Conservation (phyloP, 768 basidiomycete species). For the Suillus cothurnatus region DNA sequence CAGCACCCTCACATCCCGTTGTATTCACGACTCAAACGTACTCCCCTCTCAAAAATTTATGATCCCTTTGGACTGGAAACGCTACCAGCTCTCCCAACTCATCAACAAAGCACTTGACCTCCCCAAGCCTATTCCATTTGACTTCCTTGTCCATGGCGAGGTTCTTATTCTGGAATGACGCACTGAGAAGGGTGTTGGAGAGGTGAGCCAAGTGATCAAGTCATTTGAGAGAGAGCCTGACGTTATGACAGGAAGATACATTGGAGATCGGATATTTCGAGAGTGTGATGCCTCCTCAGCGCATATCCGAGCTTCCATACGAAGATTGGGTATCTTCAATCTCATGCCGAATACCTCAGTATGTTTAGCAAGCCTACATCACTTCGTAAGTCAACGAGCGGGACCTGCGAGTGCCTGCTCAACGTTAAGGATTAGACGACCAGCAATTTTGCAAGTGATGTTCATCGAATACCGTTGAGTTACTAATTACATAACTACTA, state of each 20-base stretch:
- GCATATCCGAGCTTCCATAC: conserved; percentile 76
- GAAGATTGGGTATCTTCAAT: conserved; percentile 95
- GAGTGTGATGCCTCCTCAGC: conserved; percentile 84
- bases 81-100: conserved; percentile 96
- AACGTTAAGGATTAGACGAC: too few relatives aligned
- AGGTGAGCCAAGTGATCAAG: conserved; percentile 46
- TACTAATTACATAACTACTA: too few relatives aligned
- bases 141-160: conserved; percentile 87
- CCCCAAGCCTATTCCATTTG: conserved; percentile 80
- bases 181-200: conserved; percentile 64
- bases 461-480: too few relatives aligned
- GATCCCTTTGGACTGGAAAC: conserved; percentile 86
- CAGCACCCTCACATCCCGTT: conserved; percentile 51
- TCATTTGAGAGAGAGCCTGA: conserved; percentile 9
- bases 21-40: conserved; percentile 73
- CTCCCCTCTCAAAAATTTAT: conserved; percentile 90
- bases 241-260: conserved; percentile 70
- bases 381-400: too few relatives aligned
- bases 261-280: conserved; percentile 92
- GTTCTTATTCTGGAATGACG: conserved; percentile 83
- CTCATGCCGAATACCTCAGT: conserved; percentile 62
- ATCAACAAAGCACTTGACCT: conserved; percentile 91
- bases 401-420: too few relatives aligned
- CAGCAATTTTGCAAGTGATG: too few relatives aligned
- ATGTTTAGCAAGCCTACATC: conserved; percentile 13